Base-by-base conservation (phyloP, 139 green algal species). In the Volvox africanus region DNA sequence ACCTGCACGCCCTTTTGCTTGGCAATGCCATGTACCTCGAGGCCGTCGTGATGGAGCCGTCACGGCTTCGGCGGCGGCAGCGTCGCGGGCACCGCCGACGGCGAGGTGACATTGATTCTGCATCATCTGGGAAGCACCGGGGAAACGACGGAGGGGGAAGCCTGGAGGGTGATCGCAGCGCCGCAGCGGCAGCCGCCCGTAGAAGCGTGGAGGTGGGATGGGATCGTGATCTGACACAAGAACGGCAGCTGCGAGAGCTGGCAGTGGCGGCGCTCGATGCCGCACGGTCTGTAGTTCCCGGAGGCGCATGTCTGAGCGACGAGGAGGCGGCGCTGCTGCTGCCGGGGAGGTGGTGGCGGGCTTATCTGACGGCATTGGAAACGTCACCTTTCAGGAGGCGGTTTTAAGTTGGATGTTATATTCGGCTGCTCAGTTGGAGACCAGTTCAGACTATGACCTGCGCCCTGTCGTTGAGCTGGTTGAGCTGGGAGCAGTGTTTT, bases 291-390 rank as follows among this genome's bases (percentile, higher is more conserved):
- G 68, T 82, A 50, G 69, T 2, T 11, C 68, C 37, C 2, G 24
- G 19, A n/a, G 83, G 2, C 35, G 36, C 65, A n/a, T 36, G 35
- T 65, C 22, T 65, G 36, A 50, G 21, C 17, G 85, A 89, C 37
- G 37, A 61, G 37, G 69, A 2, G 37, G 85, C 44, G 18, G 85
- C 85, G 1, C 44, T 71, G 37, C 37, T 89, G 85, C 67, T 89
- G 44, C 85, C 85, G 37, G 28, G 0, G 28, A 21, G 69, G 17
- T 89, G 85, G 85, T 89, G 85, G 85, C 28, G 37, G 44, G 85
- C 44, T n/a, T 89, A 82, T 17, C 18, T 89, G 17, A 50, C 44
- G 17, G 85, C 69, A 50, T 44, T 89, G 33, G 33, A 30, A 12
- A 12, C 65, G 44, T 55, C 44, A 55, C 44, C 44, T 9, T 55